Percentiles rank a stretch among this genome's conserved stretches.
phyloP scores from a whole-genome alignment of 768 basidiomycete species.

The Strobilomyces echinocephalus region DNA sequence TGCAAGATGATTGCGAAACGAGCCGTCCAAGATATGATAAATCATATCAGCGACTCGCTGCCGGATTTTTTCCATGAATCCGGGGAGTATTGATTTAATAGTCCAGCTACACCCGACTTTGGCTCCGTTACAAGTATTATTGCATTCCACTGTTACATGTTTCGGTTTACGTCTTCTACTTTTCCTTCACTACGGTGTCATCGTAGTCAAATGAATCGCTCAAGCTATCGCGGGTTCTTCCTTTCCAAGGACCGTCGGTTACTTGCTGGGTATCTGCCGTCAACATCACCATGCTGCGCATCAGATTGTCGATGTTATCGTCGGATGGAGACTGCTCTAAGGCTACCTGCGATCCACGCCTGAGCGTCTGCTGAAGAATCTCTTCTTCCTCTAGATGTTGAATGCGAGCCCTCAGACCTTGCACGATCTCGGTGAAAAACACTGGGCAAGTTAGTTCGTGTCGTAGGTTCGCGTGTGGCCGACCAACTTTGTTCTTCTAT shows the following conservation, averaged over 20 bases:
- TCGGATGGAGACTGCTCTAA: slow-evolving; percentile 34
- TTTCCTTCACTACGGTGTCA: slow-evolving; percentile 26
- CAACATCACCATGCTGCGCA: slow-evolving; percentile 38
- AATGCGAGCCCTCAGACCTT: slow-evolving; percentile 34
- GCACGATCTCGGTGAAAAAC: slow-evolving; percentile 36
- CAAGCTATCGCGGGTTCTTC: slow-evolving; percentile 1
- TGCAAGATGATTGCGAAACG: slow-evolving; percentile 58
- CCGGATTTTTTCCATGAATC: slow-evolving; percentile 55
- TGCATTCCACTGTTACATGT: not conserved
- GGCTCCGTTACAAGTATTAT: not conserved
- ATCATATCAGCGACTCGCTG: slow-evolving; percentile 51
- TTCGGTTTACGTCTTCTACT: slow-evolving; percentile 17
- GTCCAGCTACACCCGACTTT: too few relatives aligned
- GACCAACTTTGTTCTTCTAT: slow-evolving; percentile 39
- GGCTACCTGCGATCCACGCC: slow-evolving; percentile 34
- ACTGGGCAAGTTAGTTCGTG: slow-evolving; percentile 22
- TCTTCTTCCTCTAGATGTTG: slow-evolving; percentile 43
- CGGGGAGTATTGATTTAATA: slow-evolving; percentile 25
- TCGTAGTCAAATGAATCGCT: slow-evolving; percentile 21
- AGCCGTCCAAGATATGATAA: slow-evolving; percentile 51
- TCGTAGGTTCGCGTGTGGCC: not conserved
- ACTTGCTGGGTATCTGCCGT: slow-evolving; percentile 11
- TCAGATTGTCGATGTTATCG: slow-evolving; percentile 36
- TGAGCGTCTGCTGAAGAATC: slow-evolving; percentile 36
- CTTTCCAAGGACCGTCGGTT: slow-evolving; percentile 31